Conservation (phyloP, 1,284 basidiomycete species). For the Malassezia japonica region DNA sequence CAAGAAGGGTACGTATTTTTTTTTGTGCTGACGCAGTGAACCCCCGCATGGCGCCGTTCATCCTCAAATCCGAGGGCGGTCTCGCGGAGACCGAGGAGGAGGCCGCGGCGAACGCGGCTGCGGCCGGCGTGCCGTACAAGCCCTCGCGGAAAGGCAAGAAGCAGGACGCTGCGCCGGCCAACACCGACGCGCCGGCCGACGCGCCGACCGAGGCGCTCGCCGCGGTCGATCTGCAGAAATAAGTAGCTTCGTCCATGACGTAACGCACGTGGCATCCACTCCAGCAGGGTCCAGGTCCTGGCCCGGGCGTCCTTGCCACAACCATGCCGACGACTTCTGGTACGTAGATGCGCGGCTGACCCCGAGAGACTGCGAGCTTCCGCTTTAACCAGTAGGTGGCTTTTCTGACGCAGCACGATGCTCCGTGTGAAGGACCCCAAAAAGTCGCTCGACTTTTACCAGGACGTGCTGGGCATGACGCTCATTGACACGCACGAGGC, state of each 20-base stretch:
- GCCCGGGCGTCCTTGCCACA: neutral
- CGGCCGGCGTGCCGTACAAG: conserved; percentile 20
- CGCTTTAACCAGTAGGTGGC: conserved; percentile 37
- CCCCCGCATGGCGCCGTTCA: conserved; percentile 28
- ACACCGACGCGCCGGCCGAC: too few species aligned
- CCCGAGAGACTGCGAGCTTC: conserved; percentile 38
- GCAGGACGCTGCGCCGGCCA: conserved; percentile 3
- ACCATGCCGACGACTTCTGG: conserved; percentile 8
- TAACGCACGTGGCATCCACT: neutral
- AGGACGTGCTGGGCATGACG: conserved; percentile 70
- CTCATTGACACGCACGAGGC: conserved; percentile 54
- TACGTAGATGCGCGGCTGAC: neutral
- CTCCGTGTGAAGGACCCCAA: conserved; percentile 80
- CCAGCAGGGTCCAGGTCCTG: neutral
- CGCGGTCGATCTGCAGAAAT: conserved; percentile 4
- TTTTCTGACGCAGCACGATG: conserved; percentile 58
- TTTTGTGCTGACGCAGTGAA: conserved; percentile 19
- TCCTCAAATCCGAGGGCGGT: conserved; percentile 30
- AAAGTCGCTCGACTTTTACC: conserved; percentile 39
- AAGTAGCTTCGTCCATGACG: neutral
- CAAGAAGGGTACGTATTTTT: conserved; percentile 21
- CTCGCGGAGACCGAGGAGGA: conserved; percentile 31
- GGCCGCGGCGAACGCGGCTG: conserved; percentile 16
- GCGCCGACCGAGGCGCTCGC: conserved; percentile 1
- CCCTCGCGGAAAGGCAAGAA: conserved; percentile 17